Base-by-base conservation (phyloP, 495 filamentous ascomycete genomes). In the Melanomma pulvis-pyrius region DNA sequence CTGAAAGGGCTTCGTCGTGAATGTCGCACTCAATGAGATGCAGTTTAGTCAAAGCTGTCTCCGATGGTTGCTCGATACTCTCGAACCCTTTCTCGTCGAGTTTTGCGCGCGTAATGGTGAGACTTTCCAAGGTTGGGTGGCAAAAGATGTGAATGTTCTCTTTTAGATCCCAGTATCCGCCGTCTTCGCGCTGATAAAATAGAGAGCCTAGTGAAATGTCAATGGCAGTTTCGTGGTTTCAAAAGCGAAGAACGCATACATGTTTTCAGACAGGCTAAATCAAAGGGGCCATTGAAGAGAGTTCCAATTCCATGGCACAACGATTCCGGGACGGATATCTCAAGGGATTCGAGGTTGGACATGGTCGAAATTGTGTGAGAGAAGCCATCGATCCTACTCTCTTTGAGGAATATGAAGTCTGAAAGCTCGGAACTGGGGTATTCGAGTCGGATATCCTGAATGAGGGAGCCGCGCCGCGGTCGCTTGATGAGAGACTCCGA, bases 91-190 rank as follows among this genome's bases (percentile, higher is more conserved):
- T 21, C 17, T 62, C 59, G 28, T 62, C 59, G 21, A 62, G 29
- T 41, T 44, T 52, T 6, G 59, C 59, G 28, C 59, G 30, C n/a
- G 28, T 62, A 30, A 62, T 52, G 59, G 51, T 54, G 21, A 62
- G 29, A 11, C 9, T 62, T 30, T 62, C 59, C 22, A 62, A 22
- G 17, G 59, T 62, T 9, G 59, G 59, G 26, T 62, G 59, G 8
- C 46, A 48, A 22, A 62, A 62, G 30, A 62, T 46, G 29, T 62
- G 59, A 30, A 62, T 62, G 59, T 62, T 62, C 25, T 62, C 59
- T 28, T 48, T 25, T 3, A 62, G 48, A 30, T 62, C 48, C 59
- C 59, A 62, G 26, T 62, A 62, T 8, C 24, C 21, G 22, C 51
- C 49, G 29, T 54, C 36, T 17, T 48, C 19, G 30, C 28, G 29